Conservation (phyloP, 2,329 filamentous ascomycete genomes). For the Aspergillus glaucus region DNA sequence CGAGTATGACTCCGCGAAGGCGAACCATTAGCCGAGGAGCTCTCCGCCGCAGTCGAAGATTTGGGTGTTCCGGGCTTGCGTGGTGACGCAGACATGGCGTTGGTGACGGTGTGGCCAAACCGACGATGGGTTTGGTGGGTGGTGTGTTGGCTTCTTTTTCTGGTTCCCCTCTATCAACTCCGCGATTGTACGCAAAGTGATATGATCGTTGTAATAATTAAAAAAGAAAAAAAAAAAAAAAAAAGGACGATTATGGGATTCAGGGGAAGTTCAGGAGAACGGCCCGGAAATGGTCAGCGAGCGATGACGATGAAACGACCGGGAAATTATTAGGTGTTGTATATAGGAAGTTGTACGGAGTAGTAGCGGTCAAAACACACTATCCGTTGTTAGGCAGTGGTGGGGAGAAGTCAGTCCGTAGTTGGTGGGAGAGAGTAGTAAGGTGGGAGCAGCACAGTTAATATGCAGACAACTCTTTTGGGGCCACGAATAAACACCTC, state of each 20-base stretch:
- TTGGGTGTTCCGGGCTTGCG: slow-evolving; percentile 37
- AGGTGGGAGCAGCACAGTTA: background rate
- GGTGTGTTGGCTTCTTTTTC: too few species aligned
- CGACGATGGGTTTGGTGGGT: too few species aligned
- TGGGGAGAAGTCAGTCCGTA: background rate
- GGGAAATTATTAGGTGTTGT: slow-evolving; percentile 22
- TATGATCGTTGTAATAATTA: too few species aligned
- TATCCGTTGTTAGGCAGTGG: slow-evolving; percentile 2
- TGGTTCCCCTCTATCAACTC: too few species aligned
- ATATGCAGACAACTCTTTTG: background rate
- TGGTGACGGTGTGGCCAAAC: too few species aligned
- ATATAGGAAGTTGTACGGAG: slow-evolving; percentile 13
- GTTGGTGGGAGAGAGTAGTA: background rate
- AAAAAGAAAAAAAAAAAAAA: too few species aligned
- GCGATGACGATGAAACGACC: slow-evolving; percentile 15
- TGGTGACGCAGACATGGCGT: slow-evolving; percentile 38
- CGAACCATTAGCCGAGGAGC: slow-evolving; percentile 27
- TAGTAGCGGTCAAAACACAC: slow-evolving; percentile 25
- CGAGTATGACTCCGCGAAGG: slow-evolving; percentile 36
- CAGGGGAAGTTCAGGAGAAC: slow-evolving; percentile 5
- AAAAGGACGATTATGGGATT: slow-evolving; percentile 1
- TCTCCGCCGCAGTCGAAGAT: slow-evolving; percentile 23
- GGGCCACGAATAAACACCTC: too few species aligned
- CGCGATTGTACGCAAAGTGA: too few species aligned
- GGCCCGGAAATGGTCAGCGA: background rate